These are phyloP conservation scores for Komagataella kurtzmanii DNA, from an alignment of 805 yeast genomes.

Conservation along the genomic window DNA sequence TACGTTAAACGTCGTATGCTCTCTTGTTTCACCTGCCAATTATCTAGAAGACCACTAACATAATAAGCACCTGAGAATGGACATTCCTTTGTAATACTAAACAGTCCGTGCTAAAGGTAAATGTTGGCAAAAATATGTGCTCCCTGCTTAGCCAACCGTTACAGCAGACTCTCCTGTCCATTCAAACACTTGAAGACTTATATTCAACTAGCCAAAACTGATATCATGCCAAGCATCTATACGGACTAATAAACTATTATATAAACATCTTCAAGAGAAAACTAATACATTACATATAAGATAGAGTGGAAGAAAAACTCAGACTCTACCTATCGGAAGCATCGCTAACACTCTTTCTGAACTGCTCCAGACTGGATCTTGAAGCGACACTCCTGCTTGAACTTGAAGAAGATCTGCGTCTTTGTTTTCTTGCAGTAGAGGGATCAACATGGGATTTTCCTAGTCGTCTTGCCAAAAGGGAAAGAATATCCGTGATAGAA, in stretches of 20 bases:
- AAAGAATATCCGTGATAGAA: constrained; percentile 80
- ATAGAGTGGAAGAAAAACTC: not conserved
- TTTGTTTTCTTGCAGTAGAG: constrained; percentile 72
- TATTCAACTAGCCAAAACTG: not conserved
- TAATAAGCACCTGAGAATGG: too few species aligned
- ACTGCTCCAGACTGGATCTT: constrained; percentile 24
- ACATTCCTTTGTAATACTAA: too few species aligned
- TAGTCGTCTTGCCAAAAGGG: constrained; percentile 60
- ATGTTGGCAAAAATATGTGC: too few species aligned
- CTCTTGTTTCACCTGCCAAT: too few species aligned
- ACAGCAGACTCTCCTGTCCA: not conserved
- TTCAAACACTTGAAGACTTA: not conserved
- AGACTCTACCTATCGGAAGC: constrained; percentile 13
- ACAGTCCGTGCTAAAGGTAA: too few species aligned
- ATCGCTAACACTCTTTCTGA: constrained; percentile 27
- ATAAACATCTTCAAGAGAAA: not conserved
- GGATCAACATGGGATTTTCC: constrained; percentile 72
- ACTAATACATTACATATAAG: not conserved
- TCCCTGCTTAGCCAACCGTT: too few species aligned
- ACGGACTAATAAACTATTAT: not conserved
- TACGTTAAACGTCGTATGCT: too few species aligned
- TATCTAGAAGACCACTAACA: too few species aligned
- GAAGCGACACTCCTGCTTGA: constrained; percentile 20
- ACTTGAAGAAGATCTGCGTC: constrained; percentile 48
- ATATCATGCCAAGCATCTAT: not conserved